A percentile compares a stretch with the other conserved stretches of the same genome.
phyloP scores from a whole-genome alignment of 2,329 filamentous ascomycete genomes.

The Alternaria novae-zelandiae region DNA sequence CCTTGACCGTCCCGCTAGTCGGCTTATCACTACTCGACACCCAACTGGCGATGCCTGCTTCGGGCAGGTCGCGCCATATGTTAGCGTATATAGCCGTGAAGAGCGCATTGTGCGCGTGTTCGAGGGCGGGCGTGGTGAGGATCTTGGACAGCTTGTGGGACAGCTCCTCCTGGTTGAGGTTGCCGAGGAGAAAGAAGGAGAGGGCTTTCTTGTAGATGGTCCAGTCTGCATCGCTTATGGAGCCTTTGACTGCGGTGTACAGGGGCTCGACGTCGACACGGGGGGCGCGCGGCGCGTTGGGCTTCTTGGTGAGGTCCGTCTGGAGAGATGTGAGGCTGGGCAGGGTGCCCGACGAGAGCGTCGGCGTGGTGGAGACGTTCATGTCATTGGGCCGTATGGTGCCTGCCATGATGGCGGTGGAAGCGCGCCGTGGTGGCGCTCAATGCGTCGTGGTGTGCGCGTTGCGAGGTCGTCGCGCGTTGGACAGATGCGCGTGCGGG shows the following conservation, averaged over 20 bases:
- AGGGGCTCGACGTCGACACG: conserved; percentile 68
- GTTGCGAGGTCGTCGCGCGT: conserved; percentile 7
- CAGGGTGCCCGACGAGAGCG: conserved; percentile 43
- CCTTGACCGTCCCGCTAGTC: conserved; percentile 71
- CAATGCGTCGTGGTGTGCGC: conserved; percentile 15
- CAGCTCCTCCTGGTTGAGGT: conserved; percentile 68
- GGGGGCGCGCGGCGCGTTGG: conserved; percentile 59
- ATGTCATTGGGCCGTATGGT: conserved; percentile 48
- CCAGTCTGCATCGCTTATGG: conserved; percentile 64
- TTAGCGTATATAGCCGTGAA: conserved; percentile 66
- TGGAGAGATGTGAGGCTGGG: conserved; percentile 39
- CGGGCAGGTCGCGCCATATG: conserved; percentile 64
- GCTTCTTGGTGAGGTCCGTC: conserved; percentile 55
- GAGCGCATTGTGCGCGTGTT: conserved; percentile 68
- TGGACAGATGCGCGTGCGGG: conserved; percentile 8
- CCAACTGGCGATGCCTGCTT: conserved; percentile 68
- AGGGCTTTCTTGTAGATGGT: conserved; percentile 65
- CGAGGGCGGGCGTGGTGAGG: conserved; percentile 59
- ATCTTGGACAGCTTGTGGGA: conserved; percentile 62
- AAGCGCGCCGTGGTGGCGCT: conserved; percentile 14
- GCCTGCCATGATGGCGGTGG: conserved; percentile 43
- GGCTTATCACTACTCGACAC: conserved; percentile 76
- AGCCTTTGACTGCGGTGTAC: conserved; percentile 66
- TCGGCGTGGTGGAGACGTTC: conserved; percentile 43
- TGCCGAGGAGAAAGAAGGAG: conserved; percentile 63